Evolutionary conservation across 2,329 filamentous ascomycete species (phyloP).

Genomic region (Trichoderma sp.): DNA sequence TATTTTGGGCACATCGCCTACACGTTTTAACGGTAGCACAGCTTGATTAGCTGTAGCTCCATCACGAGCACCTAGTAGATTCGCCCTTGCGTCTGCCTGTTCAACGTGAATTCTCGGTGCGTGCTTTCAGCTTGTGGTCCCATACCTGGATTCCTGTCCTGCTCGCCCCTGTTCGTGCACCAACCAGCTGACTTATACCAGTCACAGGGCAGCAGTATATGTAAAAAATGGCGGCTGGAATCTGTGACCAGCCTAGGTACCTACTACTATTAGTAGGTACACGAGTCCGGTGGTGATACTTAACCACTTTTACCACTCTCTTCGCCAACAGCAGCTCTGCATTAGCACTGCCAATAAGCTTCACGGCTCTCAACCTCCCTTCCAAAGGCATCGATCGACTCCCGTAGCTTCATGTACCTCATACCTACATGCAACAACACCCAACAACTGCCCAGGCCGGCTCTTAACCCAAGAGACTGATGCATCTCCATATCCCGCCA

Average conservation of each 20-base stretch:
- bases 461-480: neutral
- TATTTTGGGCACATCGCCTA: neutral
- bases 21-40: neutral
- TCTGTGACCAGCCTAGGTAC: neutral
- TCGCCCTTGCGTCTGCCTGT: neutral
- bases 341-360: neutral
- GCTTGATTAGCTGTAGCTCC: neutral
- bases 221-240: neutral
- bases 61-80: neutral
- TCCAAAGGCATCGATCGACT: neutral
- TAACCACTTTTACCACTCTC: neutral
- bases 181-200: constrained; percentile 22
- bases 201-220: constrained; percentile 3
- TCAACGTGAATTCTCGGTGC: neutral
- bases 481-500: neutral
- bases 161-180: constrained; percentile 5
- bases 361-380: neutral
- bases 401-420: constrained; percentile 12
- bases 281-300: neutral
- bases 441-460: neutral
- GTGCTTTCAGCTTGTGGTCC: neutral
- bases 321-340: neutral
- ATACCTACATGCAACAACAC: neutral
- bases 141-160: neutral
- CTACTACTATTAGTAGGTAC: too few species aligned